Evolutionary conservation across 805 yeast genomes (phyloP).

Genomic region (Candida piceae): DNA sequence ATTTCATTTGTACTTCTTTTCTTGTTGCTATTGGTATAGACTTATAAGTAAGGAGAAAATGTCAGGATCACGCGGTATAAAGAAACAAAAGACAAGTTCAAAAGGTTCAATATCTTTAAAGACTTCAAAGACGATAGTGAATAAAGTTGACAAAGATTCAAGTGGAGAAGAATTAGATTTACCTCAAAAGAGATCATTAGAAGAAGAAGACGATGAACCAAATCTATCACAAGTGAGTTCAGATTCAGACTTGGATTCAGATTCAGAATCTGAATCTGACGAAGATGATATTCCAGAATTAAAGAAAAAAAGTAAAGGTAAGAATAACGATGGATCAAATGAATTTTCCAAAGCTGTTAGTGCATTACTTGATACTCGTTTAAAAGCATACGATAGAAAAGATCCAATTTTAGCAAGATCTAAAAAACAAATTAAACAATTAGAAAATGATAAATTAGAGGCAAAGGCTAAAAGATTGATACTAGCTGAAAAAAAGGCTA

Average conservation of each 20-base stretch:
- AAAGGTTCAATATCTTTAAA: too few species aligned
- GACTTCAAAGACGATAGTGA: too few species aligned
- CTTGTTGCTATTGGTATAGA: too few species aligned
- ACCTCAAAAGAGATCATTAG: constrained; percentile 15
- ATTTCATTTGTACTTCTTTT: neutral
- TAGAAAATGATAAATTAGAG: constrained; percentile 79
- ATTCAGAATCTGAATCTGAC: constrained; percentile 14
- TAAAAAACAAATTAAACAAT: constrained; percentile 62
- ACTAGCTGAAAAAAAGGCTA: constrained; percentile 63
- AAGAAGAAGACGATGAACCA: constrained; percentile 16
- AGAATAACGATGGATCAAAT: constrained; percentile 65
- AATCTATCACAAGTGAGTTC: constrained; percentile 12
- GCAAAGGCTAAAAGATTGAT: constrained; percentile 72
- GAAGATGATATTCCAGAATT: constrained; percentile 29
- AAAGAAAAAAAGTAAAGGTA: constrained; percentile 45
- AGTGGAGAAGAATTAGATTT: constrained; percentile 16
- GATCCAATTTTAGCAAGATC: constrained; percentile 89
- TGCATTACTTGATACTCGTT: constrained; percentile 76
- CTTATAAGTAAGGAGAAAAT: too few species aligned
- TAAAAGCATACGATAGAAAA: constrained; percentile 82
- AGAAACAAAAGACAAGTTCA: too few species aligned
- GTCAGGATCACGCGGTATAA: too few species aligned
- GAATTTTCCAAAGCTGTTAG: constrained; percentile 77
- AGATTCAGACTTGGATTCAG: constrained; percentile 4
- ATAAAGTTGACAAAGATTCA: constrained; percentile 11